Percentiles rank a stretch among this genome's conserved stretches.
These are phyloP conservation scores for Xylariaceae sp. DNA, from an alignment of 2,329 filamentous ascomycete species.

Conservation along the genomic window DNA sequence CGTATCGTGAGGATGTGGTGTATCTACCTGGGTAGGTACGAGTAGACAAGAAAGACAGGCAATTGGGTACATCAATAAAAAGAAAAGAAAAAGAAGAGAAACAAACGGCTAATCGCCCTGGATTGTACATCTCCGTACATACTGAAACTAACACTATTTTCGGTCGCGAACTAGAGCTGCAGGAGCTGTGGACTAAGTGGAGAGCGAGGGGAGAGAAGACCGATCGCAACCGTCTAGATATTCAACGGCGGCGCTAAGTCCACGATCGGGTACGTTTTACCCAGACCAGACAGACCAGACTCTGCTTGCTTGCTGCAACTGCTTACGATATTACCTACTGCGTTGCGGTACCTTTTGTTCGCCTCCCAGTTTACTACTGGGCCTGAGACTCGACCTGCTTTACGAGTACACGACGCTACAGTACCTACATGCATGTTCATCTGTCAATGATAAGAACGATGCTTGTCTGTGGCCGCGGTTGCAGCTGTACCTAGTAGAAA, in stretches of 20 bases:
- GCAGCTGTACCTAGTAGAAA: constrained; percentile 10
- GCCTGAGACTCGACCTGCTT: too few species aligned
- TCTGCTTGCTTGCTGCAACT: not conserved
- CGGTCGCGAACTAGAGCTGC: constrained; percentile 38
- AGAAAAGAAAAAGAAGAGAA: not conserved
- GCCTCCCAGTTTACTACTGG: not conserved
- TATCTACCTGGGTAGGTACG: not conserved
- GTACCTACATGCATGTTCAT: constrained; percentile 35
- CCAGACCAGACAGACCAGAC: not conserved
- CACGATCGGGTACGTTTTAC: constrained; percentile 9
- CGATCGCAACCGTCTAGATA: constrained; percentile 22
- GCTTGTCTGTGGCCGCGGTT: constrained; percentile 30
- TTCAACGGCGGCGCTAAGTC: constrained; percentile 19
- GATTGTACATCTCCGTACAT: constrained; percentile 14
- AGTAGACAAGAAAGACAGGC: constrained; percentile 13
- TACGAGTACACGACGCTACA: not conserved
- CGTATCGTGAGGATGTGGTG: too few species aligned
- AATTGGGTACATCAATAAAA: constrained; percentile 19
- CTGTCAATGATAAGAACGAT: constrained; percentile 34
- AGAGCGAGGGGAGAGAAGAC: constrained; percentile 25
- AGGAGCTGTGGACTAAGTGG: constrained; percentile 29
- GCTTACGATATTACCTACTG: not conserved
- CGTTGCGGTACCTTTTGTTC: not conserved
- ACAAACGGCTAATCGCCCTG: constrained; percentile 24
- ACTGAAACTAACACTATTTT: constrained; percentile 16